Evolutionary conservation across 768 basidiomycete genomes (phyloP).

Genomic region (Lyophyllum semitale): DNA sequence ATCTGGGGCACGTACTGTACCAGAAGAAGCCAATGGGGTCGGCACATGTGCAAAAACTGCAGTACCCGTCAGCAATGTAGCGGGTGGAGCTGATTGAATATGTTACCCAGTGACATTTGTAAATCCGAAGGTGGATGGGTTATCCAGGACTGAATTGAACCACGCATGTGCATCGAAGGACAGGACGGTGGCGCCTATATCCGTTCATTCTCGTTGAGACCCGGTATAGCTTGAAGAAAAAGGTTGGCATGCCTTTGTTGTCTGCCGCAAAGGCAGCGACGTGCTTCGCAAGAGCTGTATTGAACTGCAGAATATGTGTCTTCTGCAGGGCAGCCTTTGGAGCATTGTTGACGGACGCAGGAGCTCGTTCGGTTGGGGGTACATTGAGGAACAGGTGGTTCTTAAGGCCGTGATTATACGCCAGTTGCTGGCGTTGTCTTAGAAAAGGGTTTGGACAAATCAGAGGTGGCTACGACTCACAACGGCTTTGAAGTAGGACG

Average conservation of each 20-base stretch:
- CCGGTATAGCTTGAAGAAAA: background rate
- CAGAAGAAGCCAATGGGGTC: constrained; percentile 50
- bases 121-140: constrained; percentile 43
- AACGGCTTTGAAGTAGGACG: constrained; percentile 50
- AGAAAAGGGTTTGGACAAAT: constrained; percentile 4
- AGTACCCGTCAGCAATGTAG: background rate
- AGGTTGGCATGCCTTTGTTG: constrained; percentile 31
- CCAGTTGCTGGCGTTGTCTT: constrained; percentile 35
- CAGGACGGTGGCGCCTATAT: constrained; percentile 38
- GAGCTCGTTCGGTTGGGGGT: constrained; percentile 55
- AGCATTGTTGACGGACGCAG: constrained; percentile 34
- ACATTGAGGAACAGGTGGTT: constrained; percentile 58
- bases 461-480: constrained; percentile 28
- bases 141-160: constrained; percentile 48
- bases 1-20: constrained; percentile 41
- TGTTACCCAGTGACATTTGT: constrained; percentile 48
- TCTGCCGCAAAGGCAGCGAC: constrained; percentile 32
- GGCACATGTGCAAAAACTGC: constrained; percentile 52
- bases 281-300: constrained; percentile 38
- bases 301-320: constrained; percentile 42
- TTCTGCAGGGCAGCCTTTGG: constrained; percentile 37
- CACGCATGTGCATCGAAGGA: constrained; percentile 53
- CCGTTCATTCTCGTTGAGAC: background rate
- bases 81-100: background rate
- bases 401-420: constrained; percentile 39